Conservation (phyloP, 345 rosid genomes). For the Sisymbrium altissimum region DNA sequence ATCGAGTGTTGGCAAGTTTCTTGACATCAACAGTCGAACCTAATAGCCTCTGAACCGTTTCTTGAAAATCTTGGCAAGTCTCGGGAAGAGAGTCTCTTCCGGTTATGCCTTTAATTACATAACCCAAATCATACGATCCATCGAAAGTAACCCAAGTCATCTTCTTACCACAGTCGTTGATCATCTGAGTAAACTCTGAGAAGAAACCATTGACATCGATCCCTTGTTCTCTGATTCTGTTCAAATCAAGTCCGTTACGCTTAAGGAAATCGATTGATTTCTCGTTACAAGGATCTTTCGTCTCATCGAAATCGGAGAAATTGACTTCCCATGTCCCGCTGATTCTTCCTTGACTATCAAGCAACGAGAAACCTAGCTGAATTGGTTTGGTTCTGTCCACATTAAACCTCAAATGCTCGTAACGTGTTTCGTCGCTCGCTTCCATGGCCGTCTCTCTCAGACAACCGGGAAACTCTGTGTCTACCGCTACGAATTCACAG, state of each 20-base stretch:
- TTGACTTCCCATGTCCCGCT: background rate
- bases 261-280: background rate
- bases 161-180: background rate
- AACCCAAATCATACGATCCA: background rate
- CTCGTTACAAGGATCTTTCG: background rate
- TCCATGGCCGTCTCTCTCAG: background rate
- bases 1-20: background rate
- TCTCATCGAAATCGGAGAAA: background rate
- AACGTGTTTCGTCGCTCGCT: background rate
- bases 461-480: background rate
- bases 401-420: background rate
- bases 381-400: slow-evolving; percentile 1
- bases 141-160: background rate
- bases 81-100: background rate
- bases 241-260: background rate
- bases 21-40: background rate
- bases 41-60: background rate
- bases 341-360: no score
- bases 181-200: background rate
- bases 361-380: background rate
- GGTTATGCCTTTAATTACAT: background rate
- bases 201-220: background rate
- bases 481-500: background rate
- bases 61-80: background rate
- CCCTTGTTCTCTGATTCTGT: background rate